Evolutionary conservation across 1,284 basidiomycete genomes (phyloP).

Genomic region (Butyriboletus appendiculatus): DNA sequence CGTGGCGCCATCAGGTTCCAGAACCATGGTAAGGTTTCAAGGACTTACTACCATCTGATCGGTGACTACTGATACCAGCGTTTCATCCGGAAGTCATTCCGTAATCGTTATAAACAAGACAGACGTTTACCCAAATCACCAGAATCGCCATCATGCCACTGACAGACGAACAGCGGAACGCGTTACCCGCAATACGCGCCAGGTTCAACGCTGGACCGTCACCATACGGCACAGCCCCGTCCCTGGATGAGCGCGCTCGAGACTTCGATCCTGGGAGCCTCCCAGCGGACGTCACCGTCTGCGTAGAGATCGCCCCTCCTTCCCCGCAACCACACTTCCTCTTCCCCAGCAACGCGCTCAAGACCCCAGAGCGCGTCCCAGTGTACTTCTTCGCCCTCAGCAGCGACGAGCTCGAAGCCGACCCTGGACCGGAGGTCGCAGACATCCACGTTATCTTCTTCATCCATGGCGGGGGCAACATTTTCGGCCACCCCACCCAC

Average conservation of each 20-base stretch:
- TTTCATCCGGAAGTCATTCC: too few species aligned
- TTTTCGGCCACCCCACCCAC: slow-evolving; percentile 22
- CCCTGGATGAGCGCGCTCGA: slow-evolving; percentile 23
- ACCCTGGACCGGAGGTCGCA: neutral
- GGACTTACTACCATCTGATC: neutral
- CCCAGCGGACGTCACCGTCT: slow-evolving; percentile 17
- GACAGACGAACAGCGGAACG: slow-evolving; percentile 18
- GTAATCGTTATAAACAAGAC: neutral
- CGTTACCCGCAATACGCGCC: slow-evolving; percentile 6
- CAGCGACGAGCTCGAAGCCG: neutral
- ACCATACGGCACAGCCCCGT: slow-evolving; percentile 1
- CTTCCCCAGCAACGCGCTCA: slow-evolving; percentile 11
- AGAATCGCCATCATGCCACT: slow-evolving; percentile 13
- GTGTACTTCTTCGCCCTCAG: neutral
- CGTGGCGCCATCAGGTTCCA: too few species aligned
- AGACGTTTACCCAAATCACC: neutral
- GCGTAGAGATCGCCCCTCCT: slow-evolving; percentile 24
- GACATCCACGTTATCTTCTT: slow-evolving; percentile 23
- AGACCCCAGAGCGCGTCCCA: neutral
- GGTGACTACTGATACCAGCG: neutral
- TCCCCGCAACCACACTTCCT: slow-evolving; percentile 11
- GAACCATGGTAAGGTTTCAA: neutral
- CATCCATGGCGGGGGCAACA: slow-evolving; percentile 27
- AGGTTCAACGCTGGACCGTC: accelerated
- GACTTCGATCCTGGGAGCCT: slow-evolving; percentile 3